phyloP scores from a whole-genome alignment of 1,284 basidiomycete genomes.

The Exobasidium rhododendri region DNA sequence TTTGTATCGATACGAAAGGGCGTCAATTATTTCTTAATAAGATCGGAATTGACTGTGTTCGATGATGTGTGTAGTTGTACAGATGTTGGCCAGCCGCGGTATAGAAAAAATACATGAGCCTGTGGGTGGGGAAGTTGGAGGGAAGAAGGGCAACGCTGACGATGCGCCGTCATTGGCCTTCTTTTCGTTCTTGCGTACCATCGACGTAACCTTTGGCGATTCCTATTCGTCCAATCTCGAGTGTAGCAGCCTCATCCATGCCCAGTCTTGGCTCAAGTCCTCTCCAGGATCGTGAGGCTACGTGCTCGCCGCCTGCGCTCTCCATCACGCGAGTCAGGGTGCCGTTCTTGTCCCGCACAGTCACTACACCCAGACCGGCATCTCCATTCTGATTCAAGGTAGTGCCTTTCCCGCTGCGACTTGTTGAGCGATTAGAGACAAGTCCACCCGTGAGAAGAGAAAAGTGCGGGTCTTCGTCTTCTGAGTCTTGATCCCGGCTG shows the following conservation, averaged over 20 bases:
- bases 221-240: slow-evolving; percentile 85
- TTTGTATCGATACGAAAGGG: too few species aligned
- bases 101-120: too few species aligned
- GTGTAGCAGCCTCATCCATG: slow-evolving; percentile 71
- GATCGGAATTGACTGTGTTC: too few species aligned
- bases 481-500: too few species aligned
- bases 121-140: too few species aligned
- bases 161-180: slow-evolving; percentile 8
- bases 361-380: slow-evolving; percentile 51
- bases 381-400: slow-evolving; percentile 8
- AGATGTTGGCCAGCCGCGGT: too few species aligned
- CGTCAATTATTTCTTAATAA: too few species aligned
- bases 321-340: slow-evolving; percentile 59
- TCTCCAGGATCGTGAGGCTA: slow-evolving; percentile 70
- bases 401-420: slow-evolving; percentile 6
- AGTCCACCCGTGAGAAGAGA: slow-evolving; percentile 84
- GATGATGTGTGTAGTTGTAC: too few species aligned
- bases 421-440: slow-evolving; percentile 63
- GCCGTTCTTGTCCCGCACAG: slow-evolving; percentile 66
- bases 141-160: too few species aligned
- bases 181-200: slow-evolving; percentile 24
- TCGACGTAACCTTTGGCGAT: slow-evolving; percentile 79
- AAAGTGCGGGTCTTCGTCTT: slow-evolving; percentile 64
- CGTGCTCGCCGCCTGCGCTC: slow-evolving; percentile 60
- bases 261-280: slow-evolving; percentile 80